These are phyloP conservation scores for Paragyromitra xinjiangensis DNA, from an alignment of 495 filamentous ascomycete genomes.

Conservation along the genomic window DNA sequence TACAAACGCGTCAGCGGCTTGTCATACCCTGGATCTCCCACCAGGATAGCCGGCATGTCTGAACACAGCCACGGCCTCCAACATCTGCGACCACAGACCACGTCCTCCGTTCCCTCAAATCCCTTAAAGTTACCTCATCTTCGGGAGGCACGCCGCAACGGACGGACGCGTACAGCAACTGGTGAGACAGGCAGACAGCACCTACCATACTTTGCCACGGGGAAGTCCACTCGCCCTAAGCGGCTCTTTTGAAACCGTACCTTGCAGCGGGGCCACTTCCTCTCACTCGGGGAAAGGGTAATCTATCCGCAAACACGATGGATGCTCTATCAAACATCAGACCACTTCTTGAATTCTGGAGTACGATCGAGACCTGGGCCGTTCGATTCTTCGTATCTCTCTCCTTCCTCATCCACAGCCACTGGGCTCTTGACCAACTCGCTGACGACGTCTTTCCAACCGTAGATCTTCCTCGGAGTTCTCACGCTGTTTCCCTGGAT, in stretches of 20 bases:
- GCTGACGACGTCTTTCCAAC: constrained; percentile 32
- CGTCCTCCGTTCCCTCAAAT: not conserved
- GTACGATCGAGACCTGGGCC: constrained; percentile 68
- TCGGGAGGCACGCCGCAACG: constrained; percentile 11
- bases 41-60: constrained; percentile 14
- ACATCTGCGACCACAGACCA: not conserved
- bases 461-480: constrained; percentile 70
- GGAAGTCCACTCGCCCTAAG: not conserved
- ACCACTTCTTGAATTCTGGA: constrained; percentile 35
- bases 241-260: constrained; percentile 16
- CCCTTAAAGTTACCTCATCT: not conserved
- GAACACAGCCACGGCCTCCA: constrained; percentile 15
- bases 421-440: not conserved
- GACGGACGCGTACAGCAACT: constrained; percentile 19
- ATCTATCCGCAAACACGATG: constrained; percentile 4
- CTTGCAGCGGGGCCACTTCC: not conserved
- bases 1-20: constrained; percentile 35
- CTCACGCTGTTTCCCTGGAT: constrained; percentile 74
- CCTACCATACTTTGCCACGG: not conserved
- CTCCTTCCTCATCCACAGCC: not conserved
- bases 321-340: constrained; percentile 22
- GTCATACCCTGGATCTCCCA: constrained; percentile 36
- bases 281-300: constrained; percentile 2
- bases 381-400: constrained; percentile 70
- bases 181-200: constrained; percentile 6